Percentiles rank a stretch among this genome's conserved stretches.
Conservation (phyloP, 139 green algal species). For the Coccomyxa sp. region DNA sequence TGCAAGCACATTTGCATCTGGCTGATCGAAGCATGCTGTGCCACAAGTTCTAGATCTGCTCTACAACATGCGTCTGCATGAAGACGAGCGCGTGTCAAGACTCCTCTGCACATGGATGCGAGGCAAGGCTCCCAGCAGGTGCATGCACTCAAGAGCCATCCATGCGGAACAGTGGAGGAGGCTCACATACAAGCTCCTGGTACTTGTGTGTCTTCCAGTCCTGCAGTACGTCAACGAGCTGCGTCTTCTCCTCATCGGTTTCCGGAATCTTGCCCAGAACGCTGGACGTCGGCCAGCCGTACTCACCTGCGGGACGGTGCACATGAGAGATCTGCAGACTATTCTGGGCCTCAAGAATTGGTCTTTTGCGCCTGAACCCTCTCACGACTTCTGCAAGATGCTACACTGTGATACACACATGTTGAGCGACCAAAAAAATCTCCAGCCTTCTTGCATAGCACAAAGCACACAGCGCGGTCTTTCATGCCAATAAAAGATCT, state of each 20-base stretch:
- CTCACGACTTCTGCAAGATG: no score
- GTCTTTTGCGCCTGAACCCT: no score
- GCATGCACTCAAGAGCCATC: no score
- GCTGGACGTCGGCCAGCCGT: conserved; percentile 78
- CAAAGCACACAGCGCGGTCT: not conserved
- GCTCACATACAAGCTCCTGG: conserved; percentile 52
- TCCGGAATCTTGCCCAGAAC: conserved; percentile 38
- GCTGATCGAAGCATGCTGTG: not conserved
- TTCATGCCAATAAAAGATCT: not conserved
- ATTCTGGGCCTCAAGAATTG: no score
- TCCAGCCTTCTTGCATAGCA: no score
- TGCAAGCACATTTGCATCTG: not conserved
- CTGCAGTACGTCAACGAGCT: conserved; percentile 84
- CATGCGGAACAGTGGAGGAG: not conserved
- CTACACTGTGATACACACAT: no score
- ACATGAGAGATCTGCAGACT: not conserved
- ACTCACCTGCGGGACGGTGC: not conserved
- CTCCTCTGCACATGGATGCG: no score
- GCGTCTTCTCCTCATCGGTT: conserved; percentile 58
- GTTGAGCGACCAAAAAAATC: no score
- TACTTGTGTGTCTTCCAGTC: conserved; percentile 80
- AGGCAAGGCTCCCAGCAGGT: no score
- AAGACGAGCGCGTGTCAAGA: no score
- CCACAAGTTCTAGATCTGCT: not conserved
- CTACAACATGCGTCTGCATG: not conserved